Evolutionary conservation across 2,329 filamentous ascomycete genomes (phyloP).

Genomic region (Botryotinia globosa): DNA sequence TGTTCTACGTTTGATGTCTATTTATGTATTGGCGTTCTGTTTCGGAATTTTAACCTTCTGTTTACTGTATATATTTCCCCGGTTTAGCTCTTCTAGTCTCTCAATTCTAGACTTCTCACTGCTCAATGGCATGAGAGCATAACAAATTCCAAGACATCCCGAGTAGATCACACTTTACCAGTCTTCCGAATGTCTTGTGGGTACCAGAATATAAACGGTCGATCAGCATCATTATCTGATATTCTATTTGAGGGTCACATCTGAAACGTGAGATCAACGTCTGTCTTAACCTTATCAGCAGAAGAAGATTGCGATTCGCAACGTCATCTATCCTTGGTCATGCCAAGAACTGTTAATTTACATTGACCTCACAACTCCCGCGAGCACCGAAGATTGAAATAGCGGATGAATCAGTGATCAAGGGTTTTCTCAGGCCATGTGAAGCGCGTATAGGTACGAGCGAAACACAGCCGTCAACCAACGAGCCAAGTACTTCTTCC

Average conservation of each 20-base stretch:
- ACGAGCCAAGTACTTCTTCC: neutral
- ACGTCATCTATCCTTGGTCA: neutral
- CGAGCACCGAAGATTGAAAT: neutral
- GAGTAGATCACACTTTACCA: neutral
- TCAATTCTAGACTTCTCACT: neutral
- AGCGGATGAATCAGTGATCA: neutral
- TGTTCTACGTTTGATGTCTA: neutral
- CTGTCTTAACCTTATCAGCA: neutral
- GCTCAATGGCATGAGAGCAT: neutral
- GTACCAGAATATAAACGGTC: neutral
- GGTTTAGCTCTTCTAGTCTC: neutral
- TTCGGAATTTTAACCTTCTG: neutral
- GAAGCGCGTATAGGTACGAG: neutral
- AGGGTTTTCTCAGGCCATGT: neutral
- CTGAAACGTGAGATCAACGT: neutral
- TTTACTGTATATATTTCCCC: neutral
- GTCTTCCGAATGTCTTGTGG: neutral
- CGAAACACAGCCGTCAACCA: neutral
- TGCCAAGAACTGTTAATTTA: neutral
- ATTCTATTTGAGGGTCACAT: neutral
- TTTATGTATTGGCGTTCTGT: neutral
- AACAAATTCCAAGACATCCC: neutral
- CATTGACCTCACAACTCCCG: neutral
- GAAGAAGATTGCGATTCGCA: neutral
- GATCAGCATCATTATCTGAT: constrained; percentile 1